phyloP scores from a whole-genome alignment of 169 alveolate genomes.

The Cryptosporidium meleagridis region DNA sequence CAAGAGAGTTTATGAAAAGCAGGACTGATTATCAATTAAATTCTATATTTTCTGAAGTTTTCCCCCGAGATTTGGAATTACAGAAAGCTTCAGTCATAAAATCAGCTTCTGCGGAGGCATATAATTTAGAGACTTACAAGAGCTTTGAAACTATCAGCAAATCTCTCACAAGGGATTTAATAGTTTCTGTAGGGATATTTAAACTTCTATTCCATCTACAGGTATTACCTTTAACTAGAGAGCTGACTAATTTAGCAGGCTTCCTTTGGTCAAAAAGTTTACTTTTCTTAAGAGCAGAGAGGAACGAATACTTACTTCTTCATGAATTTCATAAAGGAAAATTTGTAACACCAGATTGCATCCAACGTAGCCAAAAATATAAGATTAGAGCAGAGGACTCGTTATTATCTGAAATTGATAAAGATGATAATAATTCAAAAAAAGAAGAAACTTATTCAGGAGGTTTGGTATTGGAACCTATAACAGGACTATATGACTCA shows the following conservation, averaged over 20 bases:
- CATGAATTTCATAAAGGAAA: slow-evolving; percentile 93
- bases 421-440: slow-evolving; percentile 77
- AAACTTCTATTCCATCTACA: slow-evolving; percentile 76
- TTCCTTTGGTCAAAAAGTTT: slow-evolving; percentile 93
- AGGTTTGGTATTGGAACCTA: slow-evolving; percentile 98
- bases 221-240: slow-evolving; percentile 94
- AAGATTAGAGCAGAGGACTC: slow-evolving; percentile 73
- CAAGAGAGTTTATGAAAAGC: slow-evolving; percentile 77
- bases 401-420: slow-evolving; percentile 76
- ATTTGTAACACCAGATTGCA: slow-evolving; percentile 86
- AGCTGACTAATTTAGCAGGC: slow-evolving; percentile 96
- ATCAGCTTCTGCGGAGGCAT: neutral
- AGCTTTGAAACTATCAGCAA: slow-evolving; percentile 14
- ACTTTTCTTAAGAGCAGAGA: slow-evolving; percentile 92
- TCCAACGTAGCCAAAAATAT: slow-evolving; percentile 75
- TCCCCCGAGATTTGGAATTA: slow-evolving; percentile 18
- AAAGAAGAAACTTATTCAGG: slow-evolving; percentile 92
- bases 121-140: slow-evolving; percentile 8
- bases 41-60: slow-evolving; percentile 70
- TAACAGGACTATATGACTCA: slow-evolving; percentile 95
- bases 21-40: slow-evolving; percentile 76
- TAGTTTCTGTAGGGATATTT: slow-evolving; percentile 34
- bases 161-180: slow-evolving; percentile 13
- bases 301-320: slow-evolving; percentile 94
- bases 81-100: slow-evolving; percentile 6